Percentiles rank a stretch among this genome's conserved stretches.
Conservation (phyloP, 495 filamentous ascomycete genomes). For the Neurospora sp. region DNA sequence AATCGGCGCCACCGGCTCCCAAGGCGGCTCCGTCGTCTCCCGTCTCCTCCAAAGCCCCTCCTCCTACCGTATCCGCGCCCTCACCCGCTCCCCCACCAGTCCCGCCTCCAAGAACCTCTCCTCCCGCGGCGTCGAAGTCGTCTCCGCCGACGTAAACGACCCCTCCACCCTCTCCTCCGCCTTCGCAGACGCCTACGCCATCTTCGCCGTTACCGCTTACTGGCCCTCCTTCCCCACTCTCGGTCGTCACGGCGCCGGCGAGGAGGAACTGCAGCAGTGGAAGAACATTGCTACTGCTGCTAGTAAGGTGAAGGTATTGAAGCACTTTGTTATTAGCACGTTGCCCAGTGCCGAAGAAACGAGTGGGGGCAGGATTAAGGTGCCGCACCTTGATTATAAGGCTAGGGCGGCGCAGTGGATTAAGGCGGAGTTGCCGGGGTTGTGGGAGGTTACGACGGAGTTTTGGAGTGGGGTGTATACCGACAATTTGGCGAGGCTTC, state of each 20-base stretch:
- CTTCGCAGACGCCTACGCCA: slow-evolving; percentile 7
- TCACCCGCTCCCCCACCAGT: slow-evolving; percentile 10
- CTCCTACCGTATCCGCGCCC: slow-evolving; percentile 10
- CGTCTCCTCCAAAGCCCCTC: slow-evolving; percentile 3
- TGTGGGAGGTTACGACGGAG: slow-evolving; percentile 6
- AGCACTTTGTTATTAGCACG: slow-evolving; percentile 6
- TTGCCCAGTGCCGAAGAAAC: neutral
- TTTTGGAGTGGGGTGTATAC: slow-evolving; percentile 7
- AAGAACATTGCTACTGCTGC: slow-evolving; percentile 1
- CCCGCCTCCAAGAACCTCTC: slow-evolving; percentile 7
- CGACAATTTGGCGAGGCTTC: neutral
- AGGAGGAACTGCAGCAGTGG: slow-evolving; percentile 3
- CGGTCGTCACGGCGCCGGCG: neutral
- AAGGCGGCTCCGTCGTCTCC: slow-evolving; percentile 14
- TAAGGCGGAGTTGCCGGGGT: neutral
- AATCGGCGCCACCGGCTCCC: slow-evolving; percentile 12
- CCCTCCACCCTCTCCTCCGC: neutral
- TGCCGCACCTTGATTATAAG: slow-evolving; percentile 11
- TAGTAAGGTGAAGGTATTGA: neutral
- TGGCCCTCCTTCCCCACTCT: neutral
- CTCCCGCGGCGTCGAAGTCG: neutral
- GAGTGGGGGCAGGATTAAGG: neutral
- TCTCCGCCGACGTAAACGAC: slow-evolving; percentile 3
- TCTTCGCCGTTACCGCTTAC: slow-evolving; percentile 6
- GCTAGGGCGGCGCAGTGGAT: slow-evolving; percentile 2